Evolutionary conservation across 495 filamentous ascomycete species (phyloP), one percentile per base, ranked within the genome.

Genomic region (Aspergillus hancockii): DNA sequence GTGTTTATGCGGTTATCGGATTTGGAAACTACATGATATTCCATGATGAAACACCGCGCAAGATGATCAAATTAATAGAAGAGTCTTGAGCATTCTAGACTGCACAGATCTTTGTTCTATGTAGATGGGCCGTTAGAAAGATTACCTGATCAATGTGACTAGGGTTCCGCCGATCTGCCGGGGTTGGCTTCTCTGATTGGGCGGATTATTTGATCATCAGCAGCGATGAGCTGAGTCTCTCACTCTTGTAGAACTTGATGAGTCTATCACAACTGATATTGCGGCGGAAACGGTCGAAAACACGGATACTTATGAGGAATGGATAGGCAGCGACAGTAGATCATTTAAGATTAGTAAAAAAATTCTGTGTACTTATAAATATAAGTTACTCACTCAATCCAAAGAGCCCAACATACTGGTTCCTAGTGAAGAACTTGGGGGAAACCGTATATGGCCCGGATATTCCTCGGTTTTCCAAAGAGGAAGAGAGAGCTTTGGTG

Each of bases 381-480:
- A 28, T 38, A 18, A 36, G 41, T 19, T 38, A 2, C 13, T 36
- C 4, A 36, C 4, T 36, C 12, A 10, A 36, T 36, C 13, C 3
- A 14, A 5, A 28, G 25, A 28, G 25, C 25, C 25, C 25, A 28
- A 58, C 58, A 4, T 72, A 67, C 50, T 71, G 62, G 64, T 67
- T 67, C 51, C 40, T 69, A 1, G 30, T 66, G 3, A 47, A 14
- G 16, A 64, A 66, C 10, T 32, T 78, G 51, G 68, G 61, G 19
- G 66, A 68, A 28, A 69, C 62, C 0, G 38, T 62, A 16, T 61
- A 68, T 40, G 69, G 67, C 0, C 32, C 56, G 5, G 74, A 57
- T n/a, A 67, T 57, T 22, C 73, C 74, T 28, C 79, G 70, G 55
- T 79, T 76, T 51, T 66, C 75, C 40, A 63, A 74, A 22, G 58